Conservation (phyloP, 208 protist species). For the Wallacemonas collosoma region DNA sequence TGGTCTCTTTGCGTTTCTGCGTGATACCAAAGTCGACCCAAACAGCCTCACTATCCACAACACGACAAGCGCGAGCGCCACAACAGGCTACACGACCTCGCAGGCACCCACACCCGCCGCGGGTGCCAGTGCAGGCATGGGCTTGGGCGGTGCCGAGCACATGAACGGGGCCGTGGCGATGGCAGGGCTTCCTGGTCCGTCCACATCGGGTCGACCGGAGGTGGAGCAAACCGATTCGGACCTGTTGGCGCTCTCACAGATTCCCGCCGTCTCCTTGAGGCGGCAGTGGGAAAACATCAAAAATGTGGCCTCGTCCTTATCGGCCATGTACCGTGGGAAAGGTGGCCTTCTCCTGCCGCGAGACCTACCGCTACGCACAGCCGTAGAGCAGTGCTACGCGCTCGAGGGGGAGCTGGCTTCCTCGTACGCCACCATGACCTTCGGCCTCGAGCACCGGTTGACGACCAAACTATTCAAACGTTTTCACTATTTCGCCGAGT, state of each 20-base stretch:
- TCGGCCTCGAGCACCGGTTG: constrained; percentile 80
- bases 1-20: not conserved
- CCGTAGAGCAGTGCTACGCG: constrained; percentile 81
- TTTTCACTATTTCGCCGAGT: constrained; percentile 63
- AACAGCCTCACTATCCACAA: constrained; percentile 28
- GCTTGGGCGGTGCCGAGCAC: too few relatives aligned
- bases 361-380: constrained; percentile 50
- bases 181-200: not conserved
- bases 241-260: constrained; percentile 3
- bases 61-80: not conserved
- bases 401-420: constrained; percentile 47
- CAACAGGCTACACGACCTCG: too few relatives aligned
- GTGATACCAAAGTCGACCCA: not conserved
- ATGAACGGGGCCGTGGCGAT: not conserved
- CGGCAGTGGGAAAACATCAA: constrained; percentile 88
- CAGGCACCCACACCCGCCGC: too few relatives aligned
- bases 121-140: too few relatives aligned
- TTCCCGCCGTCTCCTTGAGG: constrained; percentile 32
- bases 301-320: constrained; percentile 66
- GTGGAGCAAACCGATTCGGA: constrained; percentile 10
- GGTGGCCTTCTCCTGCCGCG: constrained; percentile 63
- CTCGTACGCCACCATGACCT: constrained; percentile 74
- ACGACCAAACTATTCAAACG: constrained; percentile 51
- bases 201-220: not conserved
- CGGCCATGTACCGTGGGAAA: constrained; percentile 75